Evolutionary conservation across 2,329 filamentous ascomycete species (phyloP), one percentile per base, ranked within the genome.

Genomic region (Blastomyces gilchristii): DNA sequence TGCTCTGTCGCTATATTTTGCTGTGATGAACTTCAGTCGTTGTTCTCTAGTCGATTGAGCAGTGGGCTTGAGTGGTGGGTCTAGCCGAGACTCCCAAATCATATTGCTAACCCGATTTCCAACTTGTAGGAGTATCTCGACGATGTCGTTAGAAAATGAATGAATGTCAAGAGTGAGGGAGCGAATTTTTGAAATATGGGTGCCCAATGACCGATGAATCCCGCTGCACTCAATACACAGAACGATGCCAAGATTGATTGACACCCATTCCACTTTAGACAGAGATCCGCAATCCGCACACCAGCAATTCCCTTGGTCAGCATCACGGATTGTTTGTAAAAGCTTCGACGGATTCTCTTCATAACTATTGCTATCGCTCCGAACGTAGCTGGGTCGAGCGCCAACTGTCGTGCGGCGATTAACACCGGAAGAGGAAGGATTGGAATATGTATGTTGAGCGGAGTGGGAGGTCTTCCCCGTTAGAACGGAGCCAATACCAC

Each of bases 221-320:
- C 94, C 94, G 73, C 92, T 96, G 77, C 94, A 99, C 75, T 99
- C 93, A 73, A 97, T 97, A 78, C 94, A 99, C 25, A 99, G 83
- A 62, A 99, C 87, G 64, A 99, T 96, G 56, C 90, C 94, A 4
- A 99, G 82, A 71, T 99, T 99, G 77, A 99, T 96, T 0, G 94
- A 97, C 37, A 97, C 94, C 94, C 94, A 99, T 75, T 99, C 94
- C 28, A 96, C 92, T 78, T 97, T 97, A 71, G 87, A 85, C 43
- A 89, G 88, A 8, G 91, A 95, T 12, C 90, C 90, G 72, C 94
- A 99, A 74, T 99, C 94, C 18, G 94, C 94, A 73, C 94, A 99
- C 83, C 88, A 89, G 68, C 85, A 88, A 75, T 99, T 99, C 50
- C 91, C 92, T 70, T 96, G 89, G 71, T 99, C 94, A 59, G 88